Evolutionary conservation across 2,329 filamentous ascomycete species (phyloP), one percentile per base, ranked within the genome.

Genomic region (Colletotrichum sp.): DNA sequence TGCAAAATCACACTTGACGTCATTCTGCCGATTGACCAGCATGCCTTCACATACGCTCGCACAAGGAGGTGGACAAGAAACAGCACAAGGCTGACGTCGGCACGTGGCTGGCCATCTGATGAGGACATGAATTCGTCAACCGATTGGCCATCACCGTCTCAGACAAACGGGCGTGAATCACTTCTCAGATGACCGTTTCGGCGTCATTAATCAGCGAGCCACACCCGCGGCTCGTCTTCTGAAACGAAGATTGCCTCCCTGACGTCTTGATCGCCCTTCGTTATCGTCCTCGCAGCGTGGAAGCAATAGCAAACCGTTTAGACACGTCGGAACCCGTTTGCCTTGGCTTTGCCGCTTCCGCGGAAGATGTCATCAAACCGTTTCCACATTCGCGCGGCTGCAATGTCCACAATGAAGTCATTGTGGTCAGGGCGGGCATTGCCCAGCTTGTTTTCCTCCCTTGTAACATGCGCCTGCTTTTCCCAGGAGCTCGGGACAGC

Each of bases 351-450:
- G n/a, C 39, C 24, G 57, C 30, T 34, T 13, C 60, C 21, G 44
- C 60, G 34, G 18, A 36, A 65, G 62, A 63, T 44, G 60, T 30
- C n/a, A 36, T 34, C 36, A 21, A 57, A 30, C 21, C 63, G 59
- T 69, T 75, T 69, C 70, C 73, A 73, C 73, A 59, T 34, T 73
- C 60, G 34, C 44, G 34, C 72, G 44, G 44, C 21, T 36, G 62
- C 28, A 72, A 75, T 72, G 69, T 76, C 73, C 73, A 74, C 74
- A 69, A 74, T 76, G 74, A 76, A 76, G 74, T 74, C 74, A 76
- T 76, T 44, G 44, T 73, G 44, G 69, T 57, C 73, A 59, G 39
- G 32, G 24, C 70, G 18, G 44, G 24, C n/a, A 8, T 57, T 21
- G 18, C 39, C 62, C 59, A 64, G 44, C 55, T 57, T 73, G 64